phyloP scores from a whole-genome alignment of 768 basidiomycete species.

The Lyophyllum shimeji region DNA sequence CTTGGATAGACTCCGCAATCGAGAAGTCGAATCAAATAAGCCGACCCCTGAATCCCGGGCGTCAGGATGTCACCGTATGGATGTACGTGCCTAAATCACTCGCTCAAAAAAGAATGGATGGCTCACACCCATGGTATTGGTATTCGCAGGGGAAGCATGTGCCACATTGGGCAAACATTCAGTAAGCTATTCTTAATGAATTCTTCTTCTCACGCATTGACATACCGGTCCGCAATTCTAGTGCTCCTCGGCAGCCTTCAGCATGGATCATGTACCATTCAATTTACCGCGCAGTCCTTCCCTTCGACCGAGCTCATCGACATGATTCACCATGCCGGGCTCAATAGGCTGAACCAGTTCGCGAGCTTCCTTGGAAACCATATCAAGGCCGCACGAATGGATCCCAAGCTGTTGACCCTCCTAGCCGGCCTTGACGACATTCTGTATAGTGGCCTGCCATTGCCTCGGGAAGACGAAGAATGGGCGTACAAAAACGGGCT shows the following conservation, averaged over 20 bases:
- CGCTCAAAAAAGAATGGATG: background rate
- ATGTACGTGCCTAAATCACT: constrained; percentile 43
- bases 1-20: constrained; percentile 50
- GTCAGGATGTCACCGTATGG: constrained; percentile 55
- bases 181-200: constrained; percentile 45
- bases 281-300: constrained; percentile 66
- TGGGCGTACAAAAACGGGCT: constrained; percentile 68
- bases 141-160: constrained; percentile 72
- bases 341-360: constrained; percentile 79
- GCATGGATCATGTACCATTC: constrained; percentile 71
- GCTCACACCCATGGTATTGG: constrained; percentile 9
- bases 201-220: constrained; percentile 20
- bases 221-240: constrained; percentile 23
- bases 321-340: constrained; percentile 65
- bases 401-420: constrained; percentile 60
- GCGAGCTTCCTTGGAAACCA: constrained; percentile 66
- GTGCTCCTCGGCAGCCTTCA: constrained; percentile 74
- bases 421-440: constrained; percentile 62
- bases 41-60: constrained; percentile 36
- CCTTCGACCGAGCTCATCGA: constrained; percentile 67
- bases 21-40: constrained; percentile 46
- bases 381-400: constrained; percentile 34
- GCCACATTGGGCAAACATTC: constrained; percentile 76
- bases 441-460: constrained; percentile 61
- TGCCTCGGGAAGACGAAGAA: constrained; percentile 69